Evolutionary conservation across 306 rosid genomes (phyloP).

Genomic region (Quercus engelmannii): DNA sequence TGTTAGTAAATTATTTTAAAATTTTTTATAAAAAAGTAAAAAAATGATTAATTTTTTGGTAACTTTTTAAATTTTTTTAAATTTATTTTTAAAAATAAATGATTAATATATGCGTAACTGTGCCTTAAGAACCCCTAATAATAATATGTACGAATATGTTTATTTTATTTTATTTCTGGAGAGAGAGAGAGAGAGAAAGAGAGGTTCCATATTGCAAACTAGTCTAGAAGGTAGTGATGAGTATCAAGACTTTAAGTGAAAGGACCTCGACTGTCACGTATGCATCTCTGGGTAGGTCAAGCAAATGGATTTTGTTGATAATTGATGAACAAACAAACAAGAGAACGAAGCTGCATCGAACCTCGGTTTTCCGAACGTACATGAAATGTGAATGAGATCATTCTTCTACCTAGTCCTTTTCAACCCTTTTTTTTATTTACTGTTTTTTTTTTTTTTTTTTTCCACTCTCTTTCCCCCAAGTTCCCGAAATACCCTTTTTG

Average conservation of each 20-base stretch:
- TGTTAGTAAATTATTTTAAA: no score
- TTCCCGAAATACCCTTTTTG: constrained; percentile 25
- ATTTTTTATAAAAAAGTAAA: no score
- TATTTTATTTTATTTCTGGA: no score
- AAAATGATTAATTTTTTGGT: no score
- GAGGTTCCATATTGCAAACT: no score
- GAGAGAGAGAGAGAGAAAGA: no score
- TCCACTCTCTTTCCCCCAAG: background rate
- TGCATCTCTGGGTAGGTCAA: background rate
- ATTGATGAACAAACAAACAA: constrained; percentile 48
- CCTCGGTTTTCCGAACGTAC: constrained; percentile 33
- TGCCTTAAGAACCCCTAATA: no score
- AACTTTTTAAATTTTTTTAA: no score
- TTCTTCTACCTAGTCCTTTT: constrained; percentile 9
- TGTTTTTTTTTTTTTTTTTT: background rate
- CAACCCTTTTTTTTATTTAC: background rate
- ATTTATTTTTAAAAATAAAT: no score
- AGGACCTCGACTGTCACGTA: background rate
- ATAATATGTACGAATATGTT: no score
- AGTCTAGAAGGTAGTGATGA: no score
- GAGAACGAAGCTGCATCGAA: constrained; percentile 59
- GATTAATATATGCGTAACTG: no score
- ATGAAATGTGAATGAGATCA: background rate
- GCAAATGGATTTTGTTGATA: background rate
- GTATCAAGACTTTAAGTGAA: background rate